Percentiles rank a stretch among this genome's conserved stretches.
These are phyloP conservation scores for Paradendryphiella salina DNA, from an alignment of 2,329 filamentous ascomycete species.

Conservation along the genomic window DNA sequence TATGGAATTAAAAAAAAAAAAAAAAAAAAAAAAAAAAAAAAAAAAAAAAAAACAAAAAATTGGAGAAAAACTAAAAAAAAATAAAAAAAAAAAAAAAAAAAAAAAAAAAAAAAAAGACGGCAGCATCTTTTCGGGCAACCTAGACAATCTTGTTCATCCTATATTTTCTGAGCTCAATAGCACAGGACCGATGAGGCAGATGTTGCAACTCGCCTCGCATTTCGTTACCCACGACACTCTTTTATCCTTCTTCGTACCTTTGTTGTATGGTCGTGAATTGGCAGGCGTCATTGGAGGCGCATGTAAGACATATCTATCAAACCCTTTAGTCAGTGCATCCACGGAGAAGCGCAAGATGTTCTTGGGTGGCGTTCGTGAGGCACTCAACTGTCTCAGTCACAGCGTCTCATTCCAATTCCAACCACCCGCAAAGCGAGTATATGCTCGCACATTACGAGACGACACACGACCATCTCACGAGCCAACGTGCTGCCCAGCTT, in stretches of 20 bases:
- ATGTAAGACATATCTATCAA: slow-evolving; percentile 26
- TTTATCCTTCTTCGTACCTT: slow-evolving; percentile 38
- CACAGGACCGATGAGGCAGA: slow-evolving; percentile 22
- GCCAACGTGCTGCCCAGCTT: slow-evolving; percentile 16
- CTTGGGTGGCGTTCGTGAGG: slow-evolving; percentile 24
- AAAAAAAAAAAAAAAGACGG: no score
- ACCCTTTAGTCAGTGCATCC: slow-evolving; percentile 22
- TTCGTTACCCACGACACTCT: slow-evolving; percentile 36
- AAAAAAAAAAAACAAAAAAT: no score
- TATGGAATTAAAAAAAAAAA: no score
- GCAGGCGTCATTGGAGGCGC: slow-evolving; percentile 1
- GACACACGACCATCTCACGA: slow-evolving; percentile 9
- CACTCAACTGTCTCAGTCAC: slow-evolving; percentile 34
- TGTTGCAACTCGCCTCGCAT: slow-evolving; percentile 40
- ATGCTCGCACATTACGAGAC: slow-evolving; percentile 26
- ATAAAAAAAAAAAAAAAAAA: no score
- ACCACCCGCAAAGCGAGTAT: slow-evolving; percentile 19
- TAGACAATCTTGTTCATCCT: slow-evolving; percentile 38
- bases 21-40: no score
- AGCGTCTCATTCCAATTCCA: slow-evolving; percentile 28
- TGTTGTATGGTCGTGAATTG: slow-evolving; percentile 32
- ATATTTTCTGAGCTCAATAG: slow-evolving; percentile 31
- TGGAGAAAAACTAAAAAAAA: no score
- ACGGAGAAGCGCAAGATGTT: slow-evolving; percentile 14
- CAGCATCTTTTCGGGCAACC: slow-evolving; percentile 23